Base-by-base conservation (phyloP, 768 basidiomycete species). In the Paxillus involutus region DNA sequence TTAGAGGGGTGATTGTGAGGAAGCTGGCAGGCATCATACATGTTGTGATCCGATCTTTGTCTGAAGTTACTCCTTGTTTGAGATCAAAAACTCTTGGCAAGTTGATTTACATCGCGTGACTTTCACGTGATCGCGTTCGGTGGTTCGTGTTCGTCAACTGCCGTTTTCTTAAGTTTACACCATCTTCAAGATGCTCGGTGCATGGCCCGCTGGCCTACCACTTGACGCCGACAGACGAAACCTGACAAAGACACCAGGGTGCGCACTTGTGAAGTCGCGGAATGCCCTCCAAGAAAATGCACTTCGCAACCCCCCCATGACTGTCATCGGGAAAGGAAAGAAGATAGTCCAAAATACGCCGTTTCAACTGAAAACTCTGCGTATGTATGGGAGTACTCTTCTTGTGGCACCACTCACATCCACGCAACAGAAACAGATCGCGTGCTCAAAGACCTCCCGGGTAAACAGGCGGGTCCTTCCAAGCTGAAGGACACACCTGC, bases 211-310 rank as follows among this genome's bases (percentile, higher is more conserved):
- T 29, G 66, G 51, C 12, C 47, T 72, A 37, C 42, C 69, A 36
- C 53, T 76, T 46, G 64, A 71, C 32, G 47, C 46, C 6, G 71
- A 65, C 42, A 63, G 61, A 52, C 59, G 44, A 24, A 40, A 58
- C 3, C 14, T 55, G 14, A 61, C 75, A 1, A 86, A 81, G 66
- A 88, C 85, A 0, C 86, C 86, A 2, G 83, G 79, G n/a, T 72
- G 78, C 33, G 73, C 61, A 11, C 67, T 74, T 32, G 70, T 66
- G 65, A 73, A 75, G 69, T 63, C 71, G 60, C 59, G 71, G 47
- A 55, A 62, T 43, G 68, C 67, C 26, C 66, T 77, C 30, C 77
- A 77, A 57, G 83, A 86, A 60, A 86, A 88, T 60, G 75, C 74
- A 4, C 45, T 71, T 2, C 66, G 72, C 37, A 75, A 63, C 10